Percentiles rank a stretch among this genome's conserved stretches.
Conservation (phyloP, 176 grass and related monocot genomes). For the Oryza punctata region DNA sequence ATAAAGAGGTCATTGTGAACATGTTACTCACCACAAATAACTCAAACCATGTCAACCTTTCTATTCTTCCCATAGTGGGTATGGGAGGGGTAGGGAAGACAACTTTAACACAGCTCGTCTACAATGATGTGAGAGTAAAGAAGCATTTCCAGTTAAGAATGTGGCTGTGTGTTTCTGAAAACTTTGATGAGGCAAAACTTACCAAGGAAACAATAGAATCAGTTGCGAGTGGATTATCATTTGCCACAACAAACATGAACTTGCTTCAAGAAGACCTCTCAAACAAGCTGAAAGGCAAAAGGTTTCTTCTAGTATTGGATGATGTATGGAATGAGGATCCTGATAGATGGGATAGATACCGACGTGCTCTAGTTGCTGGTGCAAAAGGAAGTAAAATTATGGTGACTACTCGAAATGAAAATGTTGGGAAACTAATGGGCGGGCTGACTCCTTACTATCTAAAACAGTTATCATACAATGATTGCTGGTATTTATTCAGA, state of each 20-base stretch:
- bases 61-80: slow-evolving; percentile 73
- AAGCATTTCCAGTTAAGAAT: slow-evolving; percentile 60
- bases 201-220: slow-evolving; percentile 76
- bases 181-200: slow-evolving; percentile 72
- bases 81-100: slow-evolving; percentile 87
- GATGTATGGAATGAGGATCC: slow-evolving; percentile 84
- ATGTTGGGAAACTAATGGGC: slow-evolving; percentile 60
- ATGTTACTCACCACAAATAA: slow-evolving; percentile 40
- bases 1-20: slow-evolving; percentile 58
- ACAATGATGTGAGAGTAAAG: slow-evolving; percentile 79
- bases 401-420: slow-evolving; percentile 35
- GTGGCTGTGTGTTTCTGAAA: slow-evolving; percentile 78
- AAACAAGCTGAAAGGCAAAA: slow-evolving; percentile 53
- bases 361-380: slow-evolving; percentile 11
- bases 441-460: slow-evolving; percentile 50
- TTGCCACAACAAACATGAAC: slow-evolving; percentile 56
- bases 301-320: slow-evolving; percentile 81
- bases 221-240: slow-evolving; percentile 36
- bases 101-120: slow-evolving; percentile 63
- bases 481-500: slow-evolving; percentile 77
- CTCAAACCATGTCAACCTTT: slow-evolving; percentile 3
- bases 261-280: slow-evolving; percentile 72
- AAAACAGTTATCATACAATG: slow-evolving; percentile 55
- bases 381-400: too few species aligned
- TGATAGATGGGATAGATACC: slow-evolving; percentile 65